Conservation (phyloP, 352 stramenopile genomes). For the Phytophthora hybrid region DNA sequence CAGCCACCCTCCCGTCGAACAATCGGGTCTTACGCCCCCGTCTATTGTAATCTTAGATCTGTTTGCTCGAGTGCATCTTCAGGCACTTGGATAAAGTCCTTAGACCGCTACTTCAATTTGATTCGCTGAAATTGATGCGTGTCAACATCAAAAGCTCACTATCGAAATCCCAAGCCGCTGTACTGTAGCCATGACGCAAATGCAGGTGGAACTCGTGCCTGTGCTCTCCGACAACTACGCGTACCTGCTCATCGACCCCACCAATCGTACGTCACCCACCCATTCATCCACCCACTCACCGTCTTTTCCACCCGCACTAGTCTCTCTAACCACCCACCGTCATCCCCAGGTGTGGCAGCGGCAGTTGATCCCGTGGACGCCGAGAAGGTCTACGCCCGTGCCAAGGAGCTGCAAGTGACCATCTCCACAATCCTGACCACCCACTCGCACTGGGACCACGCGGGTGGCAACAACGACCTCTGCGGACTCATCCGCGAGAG, state of each 20-base stretch:
- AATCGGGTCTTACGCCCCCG: no score
- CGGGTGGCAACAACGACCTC: constrained; percentile 88
- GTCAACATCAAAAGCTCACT: neutral
- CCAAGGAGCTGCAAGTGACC: constrained; percentile 61
- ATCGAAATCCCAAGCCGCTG: neutral
- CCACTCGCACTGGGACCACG: constrained; percentile 93
- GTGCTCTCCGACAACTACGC: constrained; percentile 94
- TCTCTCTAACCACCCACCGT: neutral
- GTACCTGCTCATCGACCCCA: constrained; percentile 86
- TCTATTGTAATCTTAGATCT: no score
- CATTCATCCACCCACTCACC: constrained; percentile 1
- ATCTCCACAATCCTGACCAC: constrained; percentile 93
- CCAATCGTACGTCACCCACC: constrained; percentile 37
- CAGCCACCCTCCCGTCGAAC: no score
- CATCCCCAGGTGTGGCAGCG: constrained; percentile 57
- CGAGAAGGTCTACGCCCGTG: constrained; percentile 74
- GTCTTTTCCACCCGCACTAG: neutral
- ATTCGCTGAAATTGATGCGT: no score
- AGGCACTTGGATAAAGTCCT: no score
- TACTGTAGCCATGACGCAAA: constrained; percentile 17
- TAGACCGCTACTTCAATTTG: no score
- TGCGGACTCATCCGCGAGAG: constrained; percentile 48
- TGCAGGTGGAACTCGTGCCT: constrained; percentile 82
- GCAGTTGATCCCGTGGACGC: constrained; percentile 91
- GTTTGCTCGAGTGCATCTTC: no score